Evolutionary conservation across 371 early-diverging fungal species (phyloP).

Genomic region (Apophysomyces variabilis): DNA sequence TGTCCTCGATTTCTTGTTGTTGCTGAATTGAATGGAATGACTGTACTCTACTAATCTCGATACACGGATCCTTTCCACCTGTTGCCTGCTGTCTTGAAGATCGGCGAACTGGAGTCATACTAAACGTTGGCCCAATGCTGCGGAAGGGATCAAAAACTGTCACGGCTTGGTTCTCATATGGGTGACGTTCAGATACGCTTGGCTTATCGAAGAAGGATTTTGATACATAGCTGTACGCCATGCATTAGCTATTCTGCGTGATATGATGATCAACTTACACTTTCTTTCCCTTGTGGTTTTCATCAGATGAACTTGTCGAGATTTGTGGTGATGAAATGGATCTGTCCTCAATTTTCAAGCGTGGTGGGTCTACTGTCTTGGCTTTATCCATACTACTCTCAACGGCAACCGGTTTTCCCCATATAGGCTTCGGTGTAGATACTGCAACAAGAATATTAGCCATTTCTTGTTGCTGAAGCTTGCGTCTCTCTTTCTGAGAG

Average conservation of each 20-base stretch:
- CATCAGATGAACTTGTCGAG: neutral
- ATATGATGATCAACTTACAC: conserved; percentile 29
- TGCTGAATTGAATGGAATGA: conserved; percentile 50
- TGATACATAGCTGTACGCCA: conserved; percentile 25
- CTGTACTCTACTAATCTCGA: neutral
- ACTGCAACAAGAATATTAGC: conserved; percentile 20
- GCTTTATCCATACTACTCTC: no score
- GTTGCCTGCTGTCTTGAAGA: neutral
- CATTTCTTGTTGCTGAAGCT: conserved; percentile 35
- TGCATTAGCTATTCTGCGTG: neutral
- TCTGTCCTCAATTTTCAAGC: neutral
- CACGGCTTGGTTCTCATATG: neutral
- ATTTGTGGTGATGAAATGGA: neutral
- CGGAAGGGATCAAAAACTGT: conserved; percentile 28
- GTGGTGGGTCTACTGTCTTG: neutral
- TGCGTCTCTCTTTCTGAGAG: conserved; percentile 52
- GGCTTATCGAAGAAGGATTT: neutral
- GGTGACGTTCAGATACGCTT: neutral
- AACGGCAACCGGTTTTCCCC: conserved; percentile 35
- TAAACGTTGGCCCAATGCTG: conserved; percentile 33
- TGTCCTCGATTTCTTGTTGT: conserved; percentile 46
- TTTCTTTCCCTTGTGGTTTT: conserved; percentile 40
- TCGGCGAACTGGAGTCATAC: conserved; percentile 33
- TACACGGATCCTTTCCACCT: neutral
- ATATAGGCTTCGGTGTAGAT: conserved; percentile 34